Evolutionary conservation across 1,284 basidiomycete genomes (phyloP).

Genomic region (Leccinum fallax): DNA sequence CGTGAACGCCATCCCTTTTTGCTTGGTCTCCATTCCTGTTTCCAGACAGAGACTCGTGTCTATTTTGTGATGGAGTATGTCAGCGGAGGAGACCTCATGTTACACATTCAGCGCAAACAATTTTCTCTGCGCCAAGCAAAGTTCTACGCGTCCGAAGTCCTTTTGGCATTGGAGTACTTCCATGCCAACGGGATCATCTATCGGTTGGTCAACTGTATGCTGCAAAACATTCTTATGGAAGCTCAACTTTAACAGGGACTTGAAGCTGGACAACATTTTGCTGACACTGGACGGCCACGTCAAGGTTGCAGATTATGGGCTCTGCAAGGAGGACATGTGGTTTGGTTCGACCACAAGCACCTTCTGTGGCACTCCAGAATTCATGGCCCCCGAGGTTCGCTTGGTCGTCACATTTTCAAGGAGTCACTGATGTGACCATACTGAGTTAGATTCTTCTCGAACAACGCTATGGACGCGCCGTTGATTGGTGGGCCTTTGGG

Average conservation of each 20-base stretch:
- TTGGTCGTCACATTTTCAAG: background rate
- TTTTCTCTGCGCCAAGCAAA: slow-evolving; percentile 97
- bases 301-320: slow-evolving; percentile 98
- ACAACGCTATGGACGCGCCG: slow-evolving; percentile 96
- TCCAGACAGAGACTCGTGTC: slow-evolving; percentile 99
- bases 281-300: slow-evolving; percentile 97
- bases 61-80: slow-evolving; percentile 96
- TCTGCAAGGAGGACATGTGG: slow-evolving; percentile 99
- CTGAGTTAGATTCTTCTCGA: slow-evolving; percentile 87
- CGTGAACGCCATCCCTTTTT: slow-evolving; percentile 98
- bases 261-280: slow-evolving; percentile 98
- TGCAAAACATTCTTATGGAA: background rate
- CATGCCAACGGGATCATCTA: slow-evolving; percentile 98
- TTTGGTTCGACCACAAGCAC: slow-evolving; percentile 96
- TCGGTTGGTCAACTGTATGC: slow-evolving; percentile 55
- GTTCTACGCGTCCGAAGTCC: slow-evolving; percentile 98
- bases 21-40: slow-evolving; percentile 96
- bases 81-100: slow-evolving; percentile 92
- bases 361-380: slow-evolving; percentile 99
- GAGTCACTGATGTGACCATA: slow-evolving; percentile 1
- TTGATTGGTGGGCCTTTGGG: slow-evolving; percentile 99
- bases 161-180: slow-evolving; percentile 97
- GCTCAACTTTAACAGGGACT: slow-evolving; percentile 60
- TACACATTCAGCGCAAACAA: slow-evolving; percentile 93
- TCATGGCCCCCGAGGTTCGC: slow-evolving; percentile 97